phyloP scores from a whole-genome alignment of 1,284 basidiomycete genomes.

The Fereydounia khargensis region DNA sequence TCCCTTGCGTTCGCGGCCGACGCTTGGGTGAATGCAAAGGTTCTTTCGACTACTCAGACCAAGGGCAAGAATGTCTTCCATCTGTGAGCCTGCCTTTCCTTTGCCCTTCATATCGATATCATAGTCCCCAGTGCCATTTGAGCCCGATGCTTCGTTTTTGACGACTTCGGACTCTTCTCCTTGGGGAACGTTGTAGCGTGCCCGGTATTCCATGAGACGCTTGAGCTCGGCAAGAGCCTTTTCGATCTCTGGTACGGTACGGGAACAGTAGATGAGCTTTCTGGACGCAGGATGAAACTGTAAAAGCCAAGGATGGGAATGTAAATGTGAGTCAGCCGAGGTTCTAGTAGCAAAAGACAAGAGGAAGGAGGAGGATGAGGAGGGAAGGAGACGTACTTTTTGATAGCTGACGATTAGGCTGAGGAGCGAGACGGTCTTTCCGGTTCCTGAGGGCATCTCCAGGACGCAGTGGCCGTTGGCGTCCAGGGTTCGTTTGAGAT shows the following conservation, averaged over 20 bases:
- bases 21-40: constrained; percentile 91
- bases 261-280: constrained; percentile 98
- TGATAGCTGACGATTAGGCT: constrained; percentile 97
- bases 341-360: too few relatives aligned
- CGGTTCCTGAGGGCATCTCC: constrained; percentile 99
- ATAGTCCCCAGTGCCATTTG: constrained; percentile 15
- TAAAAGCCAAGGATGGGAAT: not conserved
- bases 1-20: constrained; percentile 95
- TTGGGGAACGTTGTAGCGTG: constrained; percentile 59
- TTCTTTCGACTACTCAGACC: constrained; percentile 96
- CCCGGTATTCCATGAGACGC: constrained; percentile 85
- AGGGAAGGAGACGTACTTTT: constrained; percentile 65
- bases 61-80: constrained; percentile 74
- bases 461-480: constrained; percentile 90
- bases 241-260: constrained; percentile 99
- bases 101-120: constrained; percentile 24
- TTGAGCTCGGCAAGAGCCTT: constrained; percentile 96
- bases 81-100: constrained; percentile 28
- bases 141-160: constrained; percentile 50
- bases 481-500: constrained; percentile 92
- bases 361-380: not conserved
- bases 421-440: constrained; percentile 94
- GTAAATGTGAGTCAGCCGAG: not conserved
- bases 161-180: constrained; percentile 70
- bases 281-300: constrained; percentile 87